Evolutionary conservation across 192 early-diverging fungal species (phyloP), one percentile per base, ranked within the genome.

Genomic region (Powellomyces hirtus): DNA sequence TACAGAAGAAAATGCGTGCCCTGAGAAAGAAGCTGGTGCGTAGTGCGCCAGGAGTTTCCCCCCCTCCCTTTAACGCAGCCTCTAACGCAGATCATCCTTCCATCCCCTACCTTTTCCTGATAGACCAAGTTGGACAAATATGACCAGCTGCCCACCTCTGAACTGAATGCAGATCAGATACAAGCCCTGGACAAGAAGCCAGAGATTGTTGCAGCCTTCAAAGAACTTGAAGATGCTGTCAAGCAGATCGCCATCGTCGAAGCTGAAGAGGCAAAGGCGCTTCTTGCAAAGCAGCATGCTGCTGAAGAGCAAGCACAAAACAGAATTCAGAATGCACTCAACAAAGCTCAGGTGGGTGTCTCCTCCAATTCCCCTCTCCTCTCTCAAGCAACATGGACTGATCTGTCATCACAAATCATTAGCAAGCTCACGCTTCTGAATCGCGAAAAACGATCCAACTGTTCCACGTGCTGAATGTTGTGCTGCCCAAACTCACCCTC

Each of bases 151-250:
- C 63, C 64, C 30, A 62, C 22, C n/a, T 34, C 34, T 20, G 38
- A 61, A 13, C 74, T 81, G n/a, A 78, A 84, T 62, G 51, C 70
- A 35, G 83, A 84, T 66, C 83, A 84, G 66, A 24, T 79, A 29
- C 75, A 71, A 42, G 62, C 78, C 11, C 34, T 84, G 26, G 40
- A 72, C 24, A 72, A 60, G 66, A 79, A 76, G 65, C 69, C 74
- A 6, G 78, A 84, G 59, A 61, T 81, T 31, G 66, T 52, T 7
- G 60, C 63, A 20, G 57, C 64, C 1, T 51, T 76, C 40, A 81
- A 77, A 49, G 83, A 84, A 67, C 68, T 82, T 33, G 80, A 82
- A 38, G 83, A 81, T 18, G 59, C 80, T 22, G 38, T 73, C 36
- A 75, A 76, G 62, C 66, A 53, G 14, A 49, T 84, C 18, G 22